These are phyloP conservation scores for Ceratocystis cubensis DNA, from an alignment of 2,329 filamentous ascomycete genomes.

Conservation along the genomic window DNA sequence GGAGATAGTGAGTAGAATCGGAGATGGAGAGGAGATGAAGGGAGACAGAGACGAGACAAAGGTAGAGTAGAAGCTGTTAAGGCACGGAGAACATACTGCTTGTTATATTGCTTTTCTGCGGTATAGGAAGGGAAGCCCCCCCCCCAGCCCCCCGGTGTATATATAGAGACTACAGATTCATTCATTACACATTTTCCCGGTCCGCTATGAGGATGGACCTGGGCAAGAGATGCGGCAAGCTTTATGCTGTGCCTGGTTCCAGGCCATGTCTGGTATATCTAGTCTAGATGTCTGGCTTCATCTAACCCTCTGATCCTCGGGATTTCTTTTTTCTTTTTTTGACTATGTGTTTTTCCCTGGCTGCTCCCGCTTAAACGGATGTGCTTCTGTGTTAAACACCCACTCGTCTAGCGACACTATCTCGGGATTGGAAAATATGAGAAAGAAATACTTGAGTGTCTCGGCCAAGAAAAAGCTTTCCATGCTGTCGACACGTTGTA, in stretches of 20 bases:
- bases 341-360: neutral
- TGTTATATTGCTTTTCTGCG: neutral
- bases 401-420: slow-evolving; percentile 49
- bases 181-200: neutral
- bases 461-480: slow-evolving; percentile 59
- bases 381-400: slow-evolving; percentile 48
- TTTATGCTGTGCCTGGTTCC: too few species aligned
- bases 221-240: too few species aligned
- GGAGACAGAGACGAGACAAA: neutral
- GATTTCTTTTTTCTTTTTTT: neutral
- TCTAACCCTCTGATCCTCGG: neutral
- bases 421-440: slow-evolving; percentile 48
- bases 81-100: neutral
- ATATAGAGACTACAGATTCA: slow-evolving; percentile 10
- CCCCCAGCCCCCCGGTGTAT: neutral
- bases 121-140: neutral
- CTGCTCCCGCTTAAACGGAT: slow-evolving; percentile 34
- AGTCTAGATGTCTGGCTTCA: too few species aligned
- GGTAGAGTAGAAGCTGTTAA: neutral
- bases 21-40: slow-evolving; percentile 1
- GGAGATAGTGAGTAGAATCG: neutral
- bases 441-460: slow-evolving; percentile 55
- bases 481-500: slow-evolving; percentile 25
- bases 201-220: too few species aligned
- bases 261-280: too few species aligned